Evolutionary conservation across 2,329 filamentous ascomycete species (phyloP).

Genomic region (Microascus cirrosus): DNA sequence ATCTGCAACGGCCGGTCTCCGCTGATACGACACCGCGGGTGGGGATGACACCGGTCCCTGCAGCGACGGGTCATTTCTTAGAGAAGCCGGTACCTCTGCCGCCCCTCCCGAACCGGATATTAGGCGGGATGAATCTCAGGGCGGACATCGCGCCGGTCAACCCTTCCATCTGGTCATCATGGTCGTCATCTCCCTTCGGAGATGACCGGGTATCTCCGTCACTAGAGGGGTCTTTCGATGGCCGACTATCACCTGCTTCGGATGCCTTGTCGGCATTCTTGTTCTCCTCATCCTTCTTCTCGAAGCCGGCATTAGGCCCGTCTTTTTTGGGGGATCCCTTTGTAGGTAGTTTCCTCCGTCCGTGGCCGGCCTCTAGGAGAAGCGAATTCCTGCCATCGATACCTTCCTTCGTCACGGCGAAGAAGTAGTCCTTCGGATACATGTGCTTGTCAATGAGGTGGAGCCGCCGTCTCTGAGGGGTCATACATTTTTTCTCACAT

Average conservation of each 20-base stretch:
- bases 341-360: constrained; percentile 35
- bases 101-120: constrained; percentile 53
- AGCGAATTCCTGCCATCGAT: constrained; percentile 77
- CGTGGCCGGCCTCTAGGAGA: constrained; percentile 47
- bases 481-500: constrained; percentile 76
- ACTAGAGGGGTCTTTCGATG: not conserved
- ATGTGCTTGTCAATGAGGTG: constrained; percentile 92
- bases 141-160: constrained; percentile 59
- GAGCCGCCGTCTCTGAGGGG: constrained; percentile 70
- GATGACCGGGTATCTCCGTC: not conserved
- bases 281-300: constrained; percentile 12
- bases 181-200: constrained; percentile 1
- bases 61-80: constrained; percentile 23
- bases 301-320: constrained; percentile 9
- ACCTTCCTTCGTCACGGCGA: constrained; percentile 77
- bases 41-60: not conserved
- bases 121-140: constrained; percentile 58
- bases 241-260: constrained; percentile 3
- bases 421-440: constrained; percentile 84
- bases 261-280: constrained; percentile 10
- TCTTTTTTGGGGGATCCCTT: constrained; percentile 17
- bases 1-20: not conserved
- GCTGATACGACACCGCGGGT: not conserved
- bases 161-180: constrained; percentile 43
- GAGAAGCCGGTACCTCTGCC: constrained; percentile 38